phyloP scores from a whole-genome alignment of 2,329 filamentous ascomycete species.

The Monosporascus sp. region DNA sequence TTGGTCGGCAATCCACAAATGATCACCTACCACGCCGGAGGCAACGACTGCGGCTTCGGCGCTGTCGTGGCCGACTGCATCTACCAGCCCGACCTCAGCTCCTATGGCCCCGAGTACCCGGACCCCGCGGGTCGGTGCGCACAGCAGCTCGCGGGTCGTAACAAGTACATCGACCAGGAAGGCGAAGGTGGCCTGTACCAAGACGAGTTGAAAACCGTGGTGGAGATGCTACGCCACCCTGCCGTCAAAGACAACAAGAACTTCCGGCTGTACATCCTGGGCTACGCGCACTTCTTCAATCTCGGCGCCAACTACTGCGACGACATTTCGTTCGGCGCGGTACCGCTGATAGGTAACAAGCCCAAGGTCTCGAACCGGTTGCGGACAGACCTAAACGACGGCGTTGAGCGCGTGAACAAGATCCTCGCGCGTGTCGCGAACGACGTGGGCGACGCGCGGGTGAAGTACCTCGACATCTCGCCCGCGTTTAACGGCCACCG shows the following conservation, averaged over 20 bases:
- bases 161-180: constrained; percentile 2
- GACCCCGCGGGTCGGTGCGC: constrained; percentile 1
- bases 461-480: constrained; percentile 4
- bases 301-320: constrained; percentile 5
- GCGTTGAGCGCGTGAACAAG: constrained; percentile 3
- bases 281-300: constrained; percentile 7
- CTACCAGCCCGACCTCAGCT: constrained; percentile 4
- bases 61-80: constrained; percentile 3
- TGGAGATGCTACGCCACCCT: constrained; percentile 1
- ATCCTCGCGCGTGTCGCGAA: constrained; percentile 2
- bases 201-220: constrained; percentile 3
- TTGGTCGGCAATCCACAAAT: constrained; percentile 5
- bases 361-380: neutral
- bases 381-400: neutral
- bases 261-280: constrained; percentile 6
- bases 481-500: constrained; percentile 5
- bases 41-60: constrained; percentile 8
- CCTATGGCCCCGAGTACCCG: constrained; percentile 4
- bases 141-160: neutral
- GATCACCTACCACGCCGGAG: constrained; percentile 7
- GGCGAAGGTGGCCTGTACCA: constrained; percentile 2
- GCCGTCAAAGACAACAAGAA: constrained; percentile 3
- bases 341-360: neutral
- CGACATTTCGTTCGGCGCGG: constrained; percentile 3
- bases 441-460: constrained; percentile 2